Conservation (phyloP, 1,139 yeast genomes). For the Pichia sp. region DNA sequence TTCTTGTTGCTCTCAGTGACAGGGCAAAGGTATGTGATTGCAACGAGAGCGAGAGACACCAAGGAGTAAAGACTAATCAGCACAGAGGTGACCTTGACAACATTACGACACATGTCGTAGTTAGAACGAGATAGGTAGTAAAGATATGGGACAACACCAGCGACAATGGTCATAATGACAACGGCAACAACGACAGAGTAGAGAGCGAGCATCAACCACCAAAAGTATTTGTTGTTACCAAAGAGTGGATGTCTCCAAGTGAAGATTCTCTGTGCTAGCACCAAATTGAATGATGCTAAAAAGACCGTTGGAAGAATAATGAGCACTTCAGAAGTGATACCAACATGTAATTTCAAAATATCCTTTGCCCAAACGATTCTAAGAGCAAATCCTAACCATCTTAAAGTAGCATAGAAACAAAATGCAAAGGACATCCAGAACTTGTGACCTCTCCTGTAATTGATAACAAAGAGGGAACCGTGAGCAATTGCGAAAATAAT, state of each 20-base stretch:
- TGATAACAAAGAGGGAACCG: constrained; percentile 41
- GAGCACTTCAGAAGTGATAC: constrained; percentile 56
- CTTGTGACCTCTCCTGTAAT: constrained; percentile 53
- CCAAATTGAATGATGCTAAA: constrained; percentile 51
- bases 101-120: constrained; percentile 48
- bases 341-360: constrained; percentile 38
- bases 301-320: constrained; percentile 50
- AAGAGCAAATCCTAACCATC: constrained; percentile 54
- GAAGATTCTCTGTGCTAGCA: constrained; percentile 69
- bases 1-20: constrained; percentile 51
- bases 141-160: constrained; percentile 58
- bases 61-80: constrained; percentile 53
- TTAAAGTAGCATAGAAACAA: constrained; percentile 43
- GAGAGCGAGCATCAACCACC: constrained; percentile 43
- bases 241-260: constrained; percentile 81
- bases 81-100: constrained; percentile 50
- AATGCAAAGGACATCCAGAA: constrained; percentile 55
- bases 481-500: constrained; percentile 43
- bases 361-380: constrained; percentile 55
- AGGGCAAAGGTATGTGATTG: constrained; percentile 45
- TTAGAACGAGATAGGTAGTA: constrained; percentile 43
- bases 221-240: constrained; percentile 51
- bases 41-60: constrained; percentile 44
- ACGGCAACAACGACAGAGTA: constrained; percentile 53
- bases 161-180: constrained; percentile 60